Evolutionary conservation across 2,329 filamentous ascomycete genomes (phyloP).

Genomic region (Pestalotiopsis sp.): DNA sequence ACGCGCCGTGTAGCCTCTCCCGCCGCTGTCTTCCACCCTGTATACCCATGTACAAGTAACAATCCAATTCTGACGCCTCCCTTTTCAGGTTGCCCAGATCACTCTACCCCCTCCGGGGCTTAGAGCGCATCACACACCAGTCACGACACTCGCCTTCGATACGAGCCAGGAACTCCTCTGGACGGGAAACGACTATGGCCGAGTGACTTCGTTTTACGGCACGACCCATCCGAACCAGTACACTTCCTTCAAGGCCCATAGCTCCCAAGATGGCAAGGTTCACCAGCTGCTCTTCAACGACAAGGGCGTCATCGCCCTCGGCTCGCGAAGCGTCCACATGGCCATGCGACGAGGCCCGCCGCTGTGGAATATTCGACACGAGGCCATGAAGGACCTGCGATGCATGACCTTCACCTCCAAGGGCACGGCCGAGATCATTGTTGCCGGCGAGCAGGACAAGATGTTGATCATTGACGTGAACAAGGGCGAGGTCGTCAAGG

Average conservation of each 20-base stretch:
- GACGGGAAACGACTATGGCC: constrained; percentile 89
- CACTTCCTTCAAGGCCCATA: constrained; percentile 85
- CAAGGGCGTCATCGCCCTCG: constrained; percentile 85
- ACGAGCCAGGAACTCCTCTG: constrained; percentile 87
- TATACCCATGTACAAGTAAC: neutral
- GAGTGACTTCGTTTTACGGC: constrained; percentile 86
- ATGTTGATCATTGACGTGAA: constrained; percentile 78
- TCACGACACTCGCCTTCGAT: constrained; percentile 87
- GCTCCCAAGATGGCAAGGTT: constrained; percentile 73
- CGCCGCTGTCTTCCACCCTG: neutral
- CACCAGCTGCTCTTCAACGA: constrained; percentile 91
- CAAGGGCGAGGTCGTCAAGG: constrained; percentile 73
- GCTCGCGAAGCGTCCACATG: constrained; percentile 84
- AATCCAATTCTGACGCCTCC: neutral
- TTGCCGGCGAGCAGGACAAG: constrained; percentile 81
- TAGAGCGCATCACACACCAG: constrained; percentile 70
- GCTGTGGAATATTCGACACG: constrained; percentile 82
- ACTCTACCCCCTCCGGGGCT: constrained; percentile 76
- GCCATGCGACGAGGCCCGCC: constrained; percentile 79
- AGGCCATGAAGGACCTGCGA: constrained; percentile 81
- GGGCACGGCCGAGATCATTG: constrained; percentile 79
- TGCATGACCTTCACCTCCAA: constrained; percentile 97
- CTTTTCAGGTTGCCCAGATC: constrained; percentile 73
- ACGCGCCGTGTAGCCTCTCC: neutral
- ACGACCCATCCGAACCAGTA: constrained; percentile 79